Percentiles rank a stretch among this genome's conserved stretches.
These are phyloP conservation scores for Saitozyma podzolica DNA, from an alignment of 768 basidiomycete genomes.

Conservation along the genomic window DNA sequence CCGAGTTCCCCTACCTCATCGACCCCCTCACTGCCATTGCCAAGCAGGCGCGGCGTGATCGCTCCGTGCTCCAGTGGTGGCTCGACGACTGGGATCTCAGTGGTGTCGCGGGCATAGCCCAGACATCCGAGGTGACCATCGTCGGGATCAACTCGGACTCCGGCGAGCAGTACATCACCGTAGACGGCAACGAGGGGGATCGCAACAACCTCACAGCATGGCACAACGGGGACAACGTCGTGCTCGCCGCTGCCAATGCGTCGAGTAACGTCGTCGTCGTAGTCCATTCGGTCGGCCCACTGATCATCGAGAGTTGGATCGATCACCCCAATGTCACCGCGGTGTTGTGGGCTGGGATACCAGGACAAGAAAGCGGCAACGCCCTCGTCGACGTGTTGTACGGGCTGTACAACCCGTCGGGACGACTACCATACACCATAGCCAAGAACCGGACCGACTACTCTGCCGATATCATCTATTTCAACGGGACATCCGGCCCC, in stretches of 20 bases:
- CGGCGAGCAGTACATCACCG: conserved; percentile 78
- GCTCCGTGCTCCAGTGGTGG: conserved; percentile 67
- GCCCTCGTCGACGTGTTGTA: conserved; percentile 71
- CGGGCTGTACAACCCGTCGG: conserved; percentile 72
- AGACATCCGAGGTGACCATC: conserved; percentile 62
- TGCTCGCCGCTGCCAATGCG: conserved; percentile 61
- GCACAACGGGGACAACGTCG: conserved; percentile 70
- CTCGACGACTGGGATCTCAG: conserved; percentile 68
- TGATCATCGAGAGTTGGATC: conserved; percentile 63
- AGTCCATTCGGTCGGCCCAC: conserved; percentile 68
- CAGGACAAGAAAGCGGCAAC: conserved; percentile 69
- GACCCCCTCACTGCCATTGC: conserved; percentile 83
- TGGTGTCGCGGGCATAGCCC: conserved; percentile 54
- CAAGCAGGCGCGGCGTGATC: conserved; percentile 65
- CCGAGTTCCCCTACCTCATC: conserved; percentile 67
- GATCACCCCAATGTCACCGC: conserved; percentile 73
- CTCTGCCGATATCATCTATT: conserved; percentile 59
- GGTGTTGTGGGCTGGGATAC: conserved; percentile 70
- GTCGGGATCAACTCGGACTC: conserved; percentile 75
- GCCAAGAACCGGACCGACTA: conserved; percentile 66
- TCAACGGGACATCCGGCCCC: conserved; percentile 52
- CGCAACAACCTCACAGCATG: conserved; percentile 70
- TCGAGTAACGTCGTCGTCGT: conserved; percentile 62
- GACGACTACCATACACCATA: conserved; percentile 73
- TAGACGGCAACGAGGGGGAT: conserved; percentile 77